Percentiles rank a stretch among this genome's conserved stretches.
Evolutionary conservation across 176 grass and related monocot genomes (phyloP).

Genomic region (Microstegium vimineum): DNA sequence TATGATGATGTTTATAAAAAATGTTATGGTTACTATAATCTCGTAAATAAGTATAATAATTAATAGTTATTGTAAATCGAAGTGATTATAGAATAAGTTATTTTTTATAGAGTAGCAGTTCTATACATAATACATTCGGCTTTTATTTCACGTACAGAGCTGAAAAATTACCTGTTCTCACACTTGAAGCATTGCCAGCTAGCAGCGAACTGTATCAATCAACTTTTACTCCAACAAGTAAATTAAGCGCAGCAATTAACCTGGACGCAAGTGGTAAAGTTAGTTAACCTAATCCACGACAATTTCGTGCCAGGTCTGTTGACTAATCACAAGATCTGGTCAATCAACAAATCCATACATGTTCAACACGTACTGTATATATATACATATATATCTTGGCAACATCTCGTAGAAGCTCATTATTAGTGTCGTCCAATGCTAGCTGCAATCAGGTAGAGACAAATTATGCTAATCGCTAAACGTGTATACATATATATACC

Average conservation of each 20-base stretch:
- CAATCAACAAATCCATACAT: background rate
- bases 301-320: background rate
- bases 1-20: too few relatives aligned
- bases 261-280: slow-evolving; percentile 6
- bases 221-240: background rate
- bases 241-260: background rate
- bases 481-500: background rate
- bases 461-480: background rate
- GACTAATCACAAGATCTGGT: background rate
- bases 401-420: background rate
- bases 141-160: too few relatives aligned
- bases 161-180: too few relatives aligned
- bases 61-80: too few relatives aligned
- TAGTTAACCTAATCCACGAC: slow-evolving; percentile 19
- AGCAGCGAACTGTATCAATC: background rate
- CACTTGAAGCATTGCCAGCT: background rate
- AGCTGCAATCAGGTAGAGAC: background rate
- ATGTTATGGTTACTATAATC: too few relatives aligned
- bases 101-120: too few relatives aligned
- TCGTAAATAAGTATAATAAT: too few relatives aligned
- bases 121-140: too few relatives aligned
- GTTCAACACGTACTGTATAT: too few relatives aligned
- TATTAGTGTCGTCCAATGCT: background rate
- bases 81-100: too few relatives aligned
- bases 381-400: background rate